Conservation (phyloP, 805 yeast species). For the Candida ulmi region DNA sequence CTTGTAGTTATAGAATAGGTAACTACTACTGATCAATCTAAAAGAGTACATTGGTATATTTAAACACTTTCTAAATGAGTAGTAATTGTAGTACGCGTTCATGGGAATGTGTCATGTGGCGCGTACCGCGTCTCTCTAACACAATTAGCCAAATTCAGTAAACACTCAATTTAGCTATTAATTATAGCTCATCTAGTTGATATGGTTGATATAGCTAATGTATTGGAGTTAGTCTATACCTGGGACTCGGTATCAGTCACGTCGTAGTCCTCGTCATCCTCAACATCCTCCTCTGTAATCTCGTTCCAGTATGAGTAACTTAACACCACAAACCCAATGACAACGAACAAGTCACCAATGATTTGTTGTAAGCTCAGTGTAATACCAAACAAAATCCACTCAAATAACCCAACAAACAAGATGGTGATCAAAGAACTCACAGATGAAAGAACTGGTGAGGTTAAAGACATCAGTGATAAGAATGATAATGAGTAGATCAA, state of each 20-base stretch:
- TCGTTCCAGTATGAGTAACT: slow-evolving; percentile 64
- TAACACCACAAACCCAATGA: slow-evolving; percentile 62
- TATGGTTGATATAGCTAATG: too few relatives aligned
- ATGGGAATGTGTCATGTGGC: neutral
- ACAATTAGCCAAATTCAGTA: too few relatives aligned
- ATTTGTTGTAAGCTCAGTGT: slow-evolving; percentile 50
- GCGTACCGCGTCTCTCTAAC: too few relatives aligned
- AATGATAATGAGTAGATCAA: slow-evolving; percentile 66
- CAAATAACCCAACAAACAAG: slow-evolving; percentile 71
- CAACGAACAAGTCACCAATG: slow-evolving; percentile 63
- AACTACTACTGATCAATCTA: too few relatives aligned
- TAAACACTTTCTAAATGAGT: too few relatives aligned
- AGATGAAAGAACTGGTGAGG: slow-evolving; percentile 78
- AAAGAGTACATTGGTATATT: too few relatives aligned
- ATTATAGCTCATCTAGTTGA: too few relatives aligned
- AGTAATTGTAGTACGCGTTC: too few relatives aligned
- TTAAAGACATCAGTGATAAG: slow-evolving; percentile 72
- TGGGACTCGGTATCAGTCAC: slow-evolving; percentile 9
- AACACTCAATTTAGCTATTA: too few relatives aligned
- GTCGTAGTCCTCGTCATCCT: slow-evolving; percentile 25
- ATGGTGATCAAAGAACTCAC: slow-evolving; percentile 69
- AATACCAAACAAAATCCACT: slow-evolving; percentile 62
- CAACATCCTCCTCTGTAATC: slow-evolving; percentile 39
- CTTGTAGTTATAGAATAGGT: too few relatives aligned
- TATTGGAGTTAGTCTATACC: too few relatives aligned